Conservation (phyloP, 441 rosid species). For the Flueggea neowawraea region DNA sequence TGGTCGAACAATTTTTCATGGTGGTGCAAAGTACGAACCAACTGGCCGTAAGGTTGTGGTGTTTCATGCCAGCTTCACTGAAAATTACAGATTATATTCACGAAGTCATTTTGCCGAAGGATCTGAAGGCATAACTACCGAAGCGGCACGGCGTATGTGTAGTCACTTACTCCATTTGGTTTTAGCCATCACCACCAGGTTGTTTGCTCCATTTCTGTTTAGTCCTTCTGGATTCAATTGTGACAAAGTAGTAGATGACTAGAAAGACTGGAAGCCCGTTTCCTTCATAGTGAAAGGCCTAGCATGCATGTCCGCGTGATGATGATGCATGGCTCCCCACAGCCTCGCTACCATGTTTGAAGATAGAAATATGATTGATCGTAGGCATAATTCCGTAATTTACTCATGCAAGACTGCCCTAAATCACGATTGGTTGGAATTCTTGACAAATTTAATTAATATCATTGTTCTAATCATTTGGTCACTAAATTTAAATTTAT, state of each 20-base stretch:
- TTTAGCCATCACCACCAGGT: conserved; percentile 95
- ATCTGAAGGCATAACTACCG: conserved; percentile 81
- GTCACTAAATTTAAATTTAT: too few relatives aligned
- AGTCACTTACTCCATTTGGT: conserved; percentile 95
- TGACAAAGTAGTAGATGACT: conserved; percentile 90
- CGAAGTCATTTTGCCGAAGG: conserved; percentile 96
- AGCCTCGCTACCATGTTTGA: too few relatives aligned
- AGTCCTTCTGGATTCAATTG: conserved; percentile 91
- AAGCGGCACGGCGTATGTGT: conserved; percentile 88
- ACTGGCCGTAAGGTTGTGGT: conserved; percentile 97
- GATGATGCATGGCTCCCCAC: too few relatives aligned
- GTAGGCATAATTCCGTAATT: too few relatives aligned
- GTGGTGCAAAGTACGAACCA: conserved; percentile 95
- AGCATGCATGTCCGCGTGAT: too few relatives aligned
- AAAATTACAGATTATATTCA: conserved; percentile 89
- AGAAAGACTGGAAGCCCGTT: conserved; percentile 99
- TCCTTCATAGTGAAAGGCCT: too few relatives aligned
- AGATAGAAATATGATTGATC: too few relatives aligned
- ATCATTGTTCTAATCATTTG: too few relatives aligned
- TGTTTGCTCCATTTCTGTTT: conserved; percentile 92
- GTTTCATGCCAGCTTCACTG: conserved; percentile 91
- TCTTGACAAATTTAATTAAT: too few relatives aligned
- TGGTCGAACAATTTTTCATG: conserved; percentile 88
- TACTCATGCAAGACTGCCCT: too few relatives aligned
- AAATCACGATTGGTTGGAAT: too few relatives aligned